These are phyloP conservation scores for Parachaetomium inaequale DNA, from an alignment of 495 filamentous ascomycete species.

Conservation along the genomic window DNA sequence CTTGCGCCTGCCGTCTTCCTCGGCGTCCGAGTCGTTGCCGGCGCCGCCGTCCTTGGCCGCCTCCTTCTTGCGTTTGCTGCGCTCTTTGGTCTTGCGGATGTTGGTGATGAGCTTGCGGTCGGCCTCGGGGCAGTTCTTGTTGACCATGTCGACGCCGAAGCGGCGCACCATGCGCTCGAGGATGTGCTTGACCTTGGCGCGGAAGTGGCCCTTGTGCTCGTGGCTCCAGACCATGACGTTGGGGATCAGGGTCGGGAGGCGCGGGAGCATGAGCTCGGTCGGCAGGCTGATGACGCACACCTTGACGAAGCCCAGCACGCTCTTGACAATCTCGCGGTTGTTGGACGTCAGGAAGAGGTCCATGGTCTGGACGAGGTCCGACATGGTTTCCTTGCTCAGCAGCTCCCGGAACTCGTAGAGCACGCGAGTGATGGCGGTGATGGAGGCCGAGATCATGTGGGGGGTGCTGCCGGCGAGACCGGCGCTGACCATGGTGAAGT, in stretches of 20 bases:
- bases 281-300: slow-evolving; percentile 86
- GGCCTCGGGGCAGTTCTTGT: slow-evolving; percentile 70
- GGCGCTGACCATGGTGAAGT: slow-evolving; percentile 96
- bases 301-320: slow-evolving; percentile 92
- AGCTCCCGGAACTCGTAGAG: slow-evolving; percentile 80
- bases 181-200: slow-evolving; percentile 95
- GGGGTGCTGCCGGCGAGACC: slow-evolving; percentile 86
- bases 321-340: slow-evolving; percentile 92
- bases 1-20: slow-evolving; percentile 48
- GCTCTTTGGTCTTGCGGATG: slow-evolving; percentile 88
- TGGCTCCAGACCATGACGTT: slow-evolving; percentile 94
- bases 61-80: slow-evolving; percentile 79
- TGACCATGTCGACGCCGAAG: slow-evolving; percentile 77
- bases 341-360: slow-evolving; percentile 91
- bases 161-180: slow-evolving; percentile 86
- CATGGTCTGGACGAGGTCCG: slow-evolving; percentile 84
- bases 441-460: slow-evolving; percentile 92
- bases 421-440: slow-evolving; percentile 85
- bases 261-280: slow-evolving; percentile 65
- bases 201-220: slow-evolving; percentile 94
- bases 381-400: slow-evolving; percentile 52
- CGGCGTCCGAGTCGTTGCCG: slow-evolving; percentile 41
- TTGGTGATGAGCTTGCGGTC: slow-evolving; percentile 88
- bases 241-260: slow-evolving; percentile 70
- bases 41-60: slow-evolving; percentile 49